These are phyloP conservation scores for Panicum hallii DNA, from an alignment of 202 grass and related monocot genomes.

Conservation along the genomic window DNA sequence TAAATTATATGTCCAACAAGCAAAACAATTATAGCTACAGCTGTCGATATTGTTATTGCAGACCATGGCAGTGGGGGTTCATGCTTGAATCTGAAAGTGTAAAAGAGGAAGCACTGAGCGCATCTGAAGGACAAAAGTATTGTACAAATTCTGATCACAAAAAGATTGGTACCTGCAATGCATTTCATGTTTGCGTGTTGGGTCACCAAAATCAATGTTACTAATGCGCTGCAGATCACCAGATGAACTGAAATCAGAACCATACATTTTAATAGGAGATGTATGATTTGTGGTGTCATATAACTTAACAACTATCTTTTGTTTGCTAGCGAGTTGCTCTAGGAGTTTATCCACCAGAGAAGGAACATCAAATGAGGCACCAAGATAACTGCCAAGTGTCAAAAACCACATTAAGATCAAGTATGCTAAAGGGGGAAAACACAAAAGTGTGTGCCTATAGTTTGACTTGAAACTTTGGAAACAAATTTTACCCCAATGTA, in stretches of 20 bases:
- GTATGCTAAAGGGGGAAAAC: slow-evolving; percentile 9
- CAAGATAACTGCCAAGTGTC: slow-evolving; percentile 67
- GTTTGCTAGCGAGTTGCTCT: slow-evolving; percentile 82
- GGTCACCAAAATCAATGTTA: slow-evolving; percentile 81
- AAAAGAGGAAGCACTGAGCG: not conserved
- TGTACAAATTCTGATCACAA: not conserved
- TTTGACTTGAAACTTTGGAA: slow-evolving; percentile 11
- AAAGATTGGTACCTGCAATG: slow-evolving; percentile 67
- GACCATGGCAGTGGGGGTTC: slow-evolving; percentile 64
- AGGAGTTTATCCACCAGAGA: slow-evolving; percentile 86
- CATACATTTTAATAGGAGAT: slow-evolving; percentile 75
- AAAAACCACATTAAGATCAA: slow-evolving; percentile 38
- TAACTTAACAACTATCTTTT: slow-evolving; percentile 76
- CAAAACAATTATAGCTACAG: slow-evolving; percentile 80
- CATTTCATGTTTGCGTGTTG: slow-evolving; percentile 82
- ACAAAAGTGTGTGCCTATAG: not conserved
- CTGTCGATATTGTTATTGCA: slow-evolving; percentile 66
- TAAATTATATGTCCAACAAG: slow-evolving; percentile 81
- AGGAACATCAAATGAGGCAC: slow-evolving; percentile 88
- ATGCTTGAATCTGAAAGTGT: slow-evolving; percentile 73
- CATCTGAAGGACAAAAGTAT: slow-evolving; percentile 5
- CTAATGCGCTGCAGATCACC: slow-evolving; percentile 48
- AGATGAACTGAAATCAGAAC: slow-evolving; percentile 51
- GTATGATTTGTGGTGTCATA: slow-evolving; percentile 82
- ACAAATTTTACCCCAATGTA: slow-evolving; percentile 70